Evolutionary conservation across 2,329 filamentous ascomycete genomes (phyloP).

Genomic region (Cercospora sp.): DNA sequence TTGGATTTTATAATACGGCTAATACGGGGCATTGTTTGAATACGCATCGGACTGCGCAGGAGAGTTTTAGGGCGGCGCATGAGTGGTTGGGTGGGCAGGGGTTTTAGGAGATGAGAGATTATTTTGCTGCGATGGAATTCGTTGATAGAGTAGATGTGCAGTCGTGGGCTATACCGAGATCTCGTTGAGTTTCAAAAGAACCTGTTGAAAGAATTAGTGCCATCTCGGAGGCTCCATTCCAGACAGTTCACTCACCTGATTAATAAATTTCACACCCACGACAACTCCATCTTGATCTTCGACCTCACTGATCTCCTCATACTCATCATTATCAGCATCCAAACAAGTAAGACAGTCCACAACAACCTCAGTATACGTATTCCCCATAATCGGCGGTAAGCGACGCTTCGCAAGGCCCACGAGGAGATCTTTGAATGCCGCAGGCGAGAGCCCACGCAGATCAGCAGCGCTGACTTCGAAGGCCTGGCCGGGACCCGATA

Average conservation of each 20-base stretch:
- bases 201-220: neutral
- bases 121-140: too few relatives aligned
- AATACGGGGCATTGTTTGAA: neutral
- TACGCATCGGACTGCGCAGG: neutral
- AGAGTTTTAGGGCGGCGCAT: neutral
- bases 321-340: too few relatives aligned
- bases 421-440: too few relatives aligned
- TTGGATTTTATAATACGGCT: neutral
- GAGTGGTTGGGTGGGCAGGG: neutral
- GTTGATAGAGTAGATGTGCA: neutral
- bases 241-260: neutral
- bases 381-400: too few relatives aligned
- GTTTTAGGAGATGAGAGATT: neutral
- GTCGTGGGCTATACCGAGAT: neutral
- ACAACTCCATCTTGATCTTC: neutral
- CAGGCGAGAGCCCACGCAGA: too few relatives aligned
- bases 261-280: neutral
- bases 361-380: too few relatives aligned
- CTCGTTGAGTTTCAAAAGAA: neutral
- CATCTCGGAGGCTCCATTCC: too few relatives aligned
- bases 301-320: neutral
- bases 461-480: too few relatives aligned
- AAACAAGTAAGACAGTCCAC: too few relatives aligned
- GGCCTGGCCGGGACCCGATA: too few relatives aligned
- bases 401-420: too few relatives aligned